Percentiles rank a stretch among this genome's conserved stretches.
Conservation (phyloP, 192 early-diverging fungal species). For the Coemansia sp. region DNA sequence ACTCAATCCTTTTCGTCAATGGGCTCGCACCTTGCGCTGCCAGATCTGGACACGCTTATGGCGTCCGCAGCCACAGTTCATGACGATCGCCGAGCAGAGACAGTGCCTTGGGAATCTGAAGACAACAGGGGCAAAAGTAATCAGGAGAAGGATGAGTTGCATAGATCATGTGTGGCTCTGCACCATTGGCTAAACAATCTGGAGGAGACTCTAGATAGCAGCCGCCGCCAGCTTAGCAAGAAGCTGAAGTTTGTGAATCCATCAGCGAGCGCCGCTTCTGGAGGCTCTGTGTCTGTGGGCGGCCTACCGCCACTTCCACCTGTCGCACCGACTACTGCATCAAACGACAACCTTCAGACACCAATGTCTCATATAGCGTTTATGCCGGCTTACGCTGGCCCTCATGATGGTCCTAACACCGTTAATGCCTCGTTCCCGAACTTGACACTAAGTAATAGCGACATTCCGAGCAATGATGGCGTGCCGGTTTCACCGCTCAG, state of each 20-base stretch:
- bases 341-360: conserved; percentile 40
- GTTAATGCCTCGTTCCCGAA: conserved; percentile 40
- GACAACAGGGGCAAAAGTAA: conserved; percentile 18
- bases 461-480: conserved; percentile 18
- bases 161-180: conserved; percentile 50
- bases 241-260: conserved; percentile 51
- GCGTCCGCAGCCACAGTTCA: conserved; percentile 8
- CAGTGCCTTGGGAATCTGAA: conserved; percentile 47
- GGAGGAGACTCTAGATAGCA: conserved; percentile 46
- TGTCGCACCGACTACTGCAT: conserved; percentile 18
- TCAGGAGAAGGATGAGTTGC: conserved; percentile 40
- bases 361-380: conserved; percentile 35
- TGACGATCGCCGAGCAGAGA: conserved; percentile 28
- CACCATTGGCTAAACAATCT: conserved; percentile 54
- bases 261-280: neutral
- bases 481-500: conserved; percentile 43
- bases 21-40: conserved; percentile 29
- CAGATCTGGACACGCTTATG: conserved; percentile 29
- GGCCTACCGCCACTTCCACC: conserved; percentile 6
- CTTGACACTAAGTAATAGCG: conserved; percentile 38
- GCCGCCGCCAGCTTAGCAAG: conserved; percentile 42
- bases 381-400: conserved; percentile 1
- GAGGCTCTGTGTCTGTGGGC: too few relatives aligned
- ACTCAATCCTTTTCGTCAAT: conserved; percentile 47
- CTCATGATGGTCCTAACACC: conserved; percentile 15